Conservation (phyloP, 768 basidiomycete species). For the Mycena sanguinolenta region DNA sequence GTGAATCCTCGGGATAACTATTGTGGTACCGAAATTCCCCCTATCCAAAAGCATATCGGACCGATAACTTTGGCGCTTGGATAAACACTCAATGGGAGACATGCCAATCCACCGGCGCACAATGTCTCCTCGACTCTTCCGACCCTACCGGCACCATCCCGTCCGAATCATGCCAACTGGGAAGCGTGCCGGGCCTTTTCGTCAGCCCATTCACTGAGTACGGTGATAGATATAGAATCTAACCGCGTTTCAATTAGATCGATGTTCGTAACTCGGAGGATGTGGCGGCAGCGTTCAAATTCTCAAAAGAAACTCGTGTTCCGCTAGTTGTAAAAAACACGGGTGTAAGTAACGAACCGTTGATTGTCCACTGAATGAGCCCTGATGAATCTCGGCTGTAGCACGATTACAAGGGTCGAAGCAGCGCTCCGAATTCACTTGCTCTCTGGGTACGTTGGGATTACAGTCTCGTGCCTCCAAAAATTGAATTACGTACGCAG, state of each 20-base stretch:
- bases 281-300: slow-evolving; percentile 58
- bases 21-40: no score
- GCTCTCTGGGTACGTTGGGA: slow-evolving; percentile 58
- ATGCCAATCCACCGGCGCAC: slow-evolving; percentile 60
- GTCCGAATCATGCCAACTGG: slow-evolving; percentile 48
- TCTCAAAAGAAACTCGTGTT: slow-evolving; percentile 51
- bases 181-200: slow-evolving; percentile 55
- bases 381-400: slow-evolving; percentile 28
- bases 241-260: slow-evolving; percentile 43
- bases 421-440: slow-evolving; percentile 59
- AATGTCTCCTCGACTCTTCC: slow-evolving; percentile 61
- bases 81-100: slow-evolving; percentile 63
- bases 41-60: slow-evolving; percentile 1
- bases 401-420: slow-evolving; percentile 66
- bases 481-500: slow-evolving; percentile 36
- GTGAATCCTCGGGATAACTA: background rate
- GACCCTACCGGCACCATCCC: slow-evolving; percentile 46
- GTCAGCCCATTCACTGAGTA: slow-evolving; percentile 43
- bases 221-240: background rate
- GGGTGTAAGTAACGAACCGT: no score
- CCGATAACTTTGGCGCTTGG: slow-evolving; percentile 4
- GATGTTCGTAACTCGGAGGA: slow-evolving; percentile 56
- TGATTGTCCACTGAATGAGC: background rate
- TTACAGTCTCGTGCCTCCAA: background rate
- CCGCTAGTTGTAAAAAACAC: slow-evolving; percentile 65